Conservation (phyloP, 164 flowering plant genomes). For the Akebia trifoliata region DNA sequence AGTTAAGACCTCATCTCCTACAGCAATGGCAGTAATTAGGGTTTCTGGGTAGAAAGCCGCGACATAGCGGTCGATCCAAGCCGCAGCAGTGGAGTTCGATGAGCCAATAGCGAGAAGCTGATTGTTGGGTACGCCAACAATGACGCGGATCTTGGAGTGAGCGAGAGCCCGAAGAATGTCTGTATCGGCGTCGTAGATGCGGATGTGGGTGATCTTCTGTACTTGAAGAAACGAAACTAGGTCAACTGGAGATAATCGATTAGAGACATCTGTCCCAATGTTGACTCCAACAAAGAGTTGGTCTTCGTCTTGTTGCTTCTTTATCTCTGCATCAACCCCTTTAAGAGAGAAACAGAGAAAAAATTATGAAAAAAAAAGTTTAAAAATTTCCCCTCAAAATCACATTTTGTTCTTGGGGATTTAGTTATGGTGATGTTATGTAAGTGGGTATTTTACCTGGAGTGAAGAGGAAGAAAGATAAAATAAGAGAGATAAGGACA, state of each 20-base stretch:
- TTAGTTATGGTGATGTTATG: neutral
- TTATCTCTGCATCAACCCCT: constrained; percentile 14
- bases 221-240: constrained; percentile 61
- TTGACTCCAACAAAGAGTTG: constrained; percentile 78
- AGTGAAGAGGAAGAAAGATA: constrained; percentile 4
- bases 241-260: constrained; percentile 46
- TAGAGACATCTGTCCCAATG: constrained; percentile 76
- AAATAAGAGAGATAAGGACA: constrained; percentile 15
- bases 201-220: constrained; percentile 72
- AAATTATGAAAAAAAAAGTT: neutral
- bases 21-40: constrained; percentile 62
- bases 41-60: constrained; percentile 72
- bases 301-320: constrained; percentile 21
- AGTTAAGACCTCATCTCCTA: constrained; percentile 90
- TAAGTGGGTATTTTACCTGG: constrained; percentile 1
- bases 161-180: constrained; percentile 67
- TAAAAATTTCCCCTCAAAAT: neutral
- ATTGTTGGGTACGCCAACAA: constrained; percentile 85
- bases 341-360: neutral
- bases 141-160: constrained; percentile 68
- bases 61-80: constrained; percentile 76
- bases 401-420: too few species aligned
- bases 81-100: constrained; percentile 80
- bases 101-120: constrained; percentile 81
- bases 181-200: constrained; percentile 72